Conservation (phyloP, 1,139 yeast species). For the Geotrichum carabidarum region DNA sequence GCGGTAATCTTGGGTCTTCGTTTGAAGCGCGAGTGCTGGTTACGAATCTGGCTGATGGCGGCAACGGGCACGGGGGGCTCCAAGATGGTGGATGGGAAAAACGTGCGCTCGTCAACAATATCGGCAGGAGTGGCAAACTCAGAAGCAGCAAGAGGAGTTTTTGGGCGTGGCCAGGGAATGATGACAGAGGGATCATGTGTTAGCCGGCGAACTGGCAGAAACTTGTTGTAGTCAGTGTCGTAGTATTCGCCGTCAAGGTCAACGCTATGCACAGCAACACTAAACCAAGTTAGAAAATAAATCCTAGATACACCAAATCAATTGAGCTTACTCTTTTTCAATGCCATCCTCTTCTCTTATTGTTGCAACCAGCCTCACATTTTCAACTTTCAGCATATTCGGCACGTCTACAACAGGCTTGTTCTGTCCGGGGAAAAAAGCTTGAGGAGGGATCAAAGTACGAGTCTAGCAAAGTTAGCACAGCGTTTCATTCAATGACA, state of each 20-base stretch:
- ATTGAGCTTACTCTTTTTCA: constrained; percentile 32
- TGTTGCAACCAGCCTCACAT: constrained; percentile 73
- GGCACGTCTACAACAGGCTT: constrained; percentile 61
- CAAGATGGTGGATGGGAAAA: constrained; percentile 62
- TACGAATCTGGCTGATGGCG: constrained; percentile 66
- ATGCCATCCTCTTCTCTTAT: constrained; percentile 57
- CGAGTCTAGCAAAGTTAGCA: constrained; percentile 3
- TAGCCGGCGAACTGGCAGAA: constrained; percentile 75
- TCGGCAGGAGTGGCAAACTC: constrained; percentile 51
- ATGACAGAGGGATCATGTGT: constrained; percentile 59
- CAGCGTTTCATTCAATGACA: not conserved
- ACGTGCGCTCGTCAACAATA: constrained; percentile 66
- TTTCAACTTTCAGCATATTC: constrained; percentile 54
- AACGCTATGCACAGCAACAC: constrained; percentile 75
- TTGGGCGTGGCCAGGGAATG: constrained; percentile 88
- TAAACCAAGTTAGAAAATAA: constrained; percentile 23
- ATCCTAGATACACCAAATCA: not conserved
- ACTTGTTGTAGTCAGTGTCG: constrained; percentile 66
- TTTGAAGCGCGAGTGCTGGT: constrained; percentile 55
- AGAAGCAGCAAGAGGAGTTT: constrained; percentile 55
- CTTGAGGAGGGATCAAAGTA: constrained; percentile 58
- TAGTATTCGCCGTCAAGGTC: constrained; percentile 60
- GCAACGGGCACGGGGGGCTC: constrained; percentile 64
- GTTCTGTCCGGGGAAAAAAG: constrained; percentile 70
- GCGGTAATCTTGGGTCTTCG: constrained; percentile 14